A percentile compares a stretch with the other conserved stretches of the same genome.
Conservation (phyloP, 768 basidiomycete species). For the Asterophora lycoperdoides region DNA sequence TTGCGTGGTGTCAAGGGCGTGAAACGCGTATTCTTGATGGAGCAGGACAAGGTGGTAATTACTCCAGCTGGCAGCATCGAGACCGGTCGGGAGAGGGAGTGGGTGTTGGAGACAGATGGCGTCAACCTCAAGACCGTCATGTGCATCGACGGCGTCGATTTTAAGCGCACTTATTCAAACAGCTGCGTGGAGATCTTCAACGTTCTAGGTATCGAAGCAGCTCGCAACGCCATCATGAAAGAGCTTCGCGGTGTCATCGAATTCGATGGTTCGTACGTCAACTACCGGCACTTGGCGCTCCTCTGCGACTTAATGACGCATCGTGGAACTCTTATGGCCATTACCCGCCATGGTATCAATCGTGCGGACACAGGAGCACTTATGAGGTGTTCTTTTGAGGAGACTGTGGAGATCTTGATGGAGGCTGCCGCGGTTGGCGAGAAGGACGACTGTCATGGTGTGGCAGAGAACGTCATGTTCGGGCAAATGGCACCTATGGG, state of each 20-base stretch:
- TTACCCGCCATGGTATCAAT: slow-evolving; percentile 99
- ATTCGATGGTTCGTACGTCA: slow-evolving; percentile 99
- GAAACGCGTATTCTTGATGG: slow-evolving; percentile 88
- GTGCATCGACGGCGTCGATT: slow-evolving; percentile 93
- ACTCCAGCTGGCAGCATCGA: slow-evolving; percentile 62
- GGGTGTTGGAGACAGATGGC: slow-evolving; percentile 97
- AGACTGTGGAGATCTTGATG: slow-evolving; percentile 98
- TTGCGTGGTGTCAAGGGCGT: slow-evolving; percentile 91
- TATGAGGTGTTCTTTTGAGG: slow-evolving; percentile 99
- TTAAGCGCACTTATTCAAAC: slow-evolving; percentile 91
- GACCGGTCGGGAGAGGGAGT: slow-evolving; percentile 70
- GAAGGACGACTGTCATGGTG: slow-evolving; percentile 96
- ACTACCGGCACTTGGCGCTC: slow-evolving; percentile 95
- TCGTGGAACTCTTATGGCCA: slow-evolving; percentile 92
- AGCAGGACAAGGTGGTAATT: slow-evolving; percentile 75
- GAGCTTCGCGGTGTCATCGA: slow-evolving; percentile 95
- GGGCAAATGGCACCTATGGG: slow-evolving; percentile 99
- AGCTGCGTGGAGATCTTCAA: slow-evolving; percentile 93
- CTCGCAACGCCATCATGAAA: slow-evolving; percentile 89
- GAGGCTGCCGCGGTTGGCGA: slow-evolving; percentile 98
- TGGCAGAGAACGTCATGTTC: slow-evolving; percentile 99
- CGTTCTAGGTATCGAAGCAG: slow-evolving; percentile 95
- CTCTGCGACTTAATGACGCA: slow-evolving; percentile 98
- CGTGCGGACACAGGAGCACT: slow-evolving; percentile 98
- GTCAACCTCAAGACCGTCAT: slow-evolving; percentile 94